A percentile compares a stretch with the other conserved stretches of the same genome.
Conservation (phyloP, 73 alveolate species). For the Paramecium sonneborni region DNA sequence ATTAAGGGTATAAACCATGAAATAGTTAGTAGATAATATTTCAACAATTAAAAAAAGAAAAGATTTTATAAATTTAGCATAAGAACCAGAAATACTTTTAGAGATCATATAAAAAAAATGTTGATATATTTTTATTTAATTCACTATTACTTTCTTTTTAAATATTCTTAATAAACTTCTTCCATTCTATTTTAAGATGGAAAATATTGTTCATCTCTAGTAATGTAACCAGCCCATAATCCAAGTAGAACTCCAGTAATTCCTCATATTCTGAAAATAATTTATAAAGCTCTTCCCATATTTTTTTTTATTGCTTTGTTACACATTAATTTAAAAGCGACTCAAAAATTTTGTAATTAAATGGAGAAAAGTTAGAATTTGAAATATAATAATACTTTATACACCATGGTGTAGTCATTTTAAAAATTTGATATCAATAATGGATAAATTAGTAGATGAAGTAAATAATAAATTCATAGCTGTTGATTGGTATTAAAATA, state of each 20-base stretch:
- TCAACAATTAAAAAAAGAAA: constrained; percentile 6
- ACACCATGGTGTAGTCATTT: constrained; percentile 53
- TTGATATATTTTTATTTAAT: background rate
- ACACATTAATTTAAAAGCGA: background rate
- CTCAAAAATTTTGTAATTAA: background rate
- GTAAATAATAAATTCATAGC: background rate
- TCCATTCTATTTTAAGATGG: constrained; percentile 54
- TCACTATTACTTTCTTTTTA: background rate
- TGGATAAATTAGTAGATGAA: constrained; percentile 19
- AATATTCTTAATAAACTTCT: constrained; percentile 15
- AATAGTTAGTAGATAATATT: constrained; percentile 27
- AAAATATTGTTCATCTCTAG: constrained; percentile 33
- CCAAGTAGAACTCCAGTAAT: background rate
- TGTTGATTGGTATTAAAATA: background rate
- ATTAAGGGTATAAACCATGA: background rate
- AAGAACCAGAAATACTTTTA: constrained; percentile 48
- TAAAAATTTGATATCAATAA: constrained; percentile 5
- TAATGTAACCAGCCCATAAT: constrained; percentile 21
- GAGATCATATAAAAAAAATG: constrained; percentile 40
- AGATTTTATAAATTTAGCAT: background rate
- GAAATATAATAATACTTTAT: constrained; percentile 38
- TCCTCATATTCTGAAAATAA: background rate
- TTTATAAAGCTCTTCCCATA: constrained; percentile 11
- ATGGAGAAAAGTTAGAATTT: background rate
- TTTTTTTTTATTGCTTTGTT: background rate